Evolutionary conservation across 495 filamentous ascomycete genomes (phyloP).

Genomic region (Trypethelium eluteriae): DNA sequence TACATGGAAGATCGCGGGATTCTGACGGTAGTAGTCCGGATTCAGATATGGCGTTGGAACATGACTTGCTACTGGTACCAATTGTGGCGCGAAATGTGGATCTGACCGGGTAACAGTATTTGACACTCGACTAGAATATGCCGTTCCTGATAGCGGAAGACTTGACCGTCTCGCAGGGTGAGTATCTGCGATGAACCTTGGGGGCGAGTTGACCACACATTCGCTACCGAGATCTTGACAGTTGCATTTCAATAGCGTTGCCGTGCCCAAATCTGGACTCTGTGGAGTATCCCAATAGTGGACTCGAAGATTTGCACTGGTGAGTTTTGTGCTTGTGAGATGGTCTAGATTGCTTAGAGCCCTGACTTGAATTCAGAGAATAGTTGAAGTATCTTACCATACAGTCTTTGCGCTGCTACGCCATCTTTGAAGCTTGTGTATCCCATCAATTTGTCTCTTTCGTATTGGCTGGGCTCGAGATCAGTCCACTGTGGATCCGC

Average conservation of each 20-base stretch:
- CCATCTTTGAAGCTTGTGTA: not conserved
- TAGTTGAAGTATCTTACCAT: not conserved
- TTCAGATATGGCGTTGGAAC: not conserved
- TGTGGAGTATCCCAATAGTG: conserved; percentile 2
- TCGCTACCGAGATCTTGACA: not conserved
- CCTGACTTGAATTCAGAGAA: not conserved
- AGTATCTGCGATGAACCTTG: not conserved
- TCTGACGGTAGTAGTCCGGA: not conserved
- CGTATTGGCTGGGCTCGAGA: not conserved
- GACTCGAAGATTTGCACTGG: not conserved
- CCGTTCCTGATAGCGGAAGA: not conserved
- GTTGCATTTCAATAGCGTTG: not conserved
- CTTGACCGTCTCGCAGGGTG: not conserved
- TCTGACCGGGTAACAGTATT: not conserved
- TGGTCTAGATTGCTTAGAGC: not conserved
- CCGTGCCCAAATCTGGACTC: not conserved
- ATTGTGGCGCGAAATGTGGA: not conserved
- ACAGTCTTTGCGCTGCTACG: not conserved
- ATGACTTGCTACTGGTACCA: not conserved
- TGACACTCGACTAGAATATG: not conserved
- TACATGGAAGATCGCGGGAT: not conserved
- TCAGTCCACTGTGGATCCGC: conserved; percentile 6
- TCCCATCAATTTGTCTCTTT: not conserved
- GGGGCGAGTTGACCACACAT: not conserved
- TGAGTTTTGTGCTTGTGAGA: not conserved